These are phyloP conservation scores for Apocynum venetum DNA, from an alignment of 257 asterid species.

Conservation along the genomic window DNA sequence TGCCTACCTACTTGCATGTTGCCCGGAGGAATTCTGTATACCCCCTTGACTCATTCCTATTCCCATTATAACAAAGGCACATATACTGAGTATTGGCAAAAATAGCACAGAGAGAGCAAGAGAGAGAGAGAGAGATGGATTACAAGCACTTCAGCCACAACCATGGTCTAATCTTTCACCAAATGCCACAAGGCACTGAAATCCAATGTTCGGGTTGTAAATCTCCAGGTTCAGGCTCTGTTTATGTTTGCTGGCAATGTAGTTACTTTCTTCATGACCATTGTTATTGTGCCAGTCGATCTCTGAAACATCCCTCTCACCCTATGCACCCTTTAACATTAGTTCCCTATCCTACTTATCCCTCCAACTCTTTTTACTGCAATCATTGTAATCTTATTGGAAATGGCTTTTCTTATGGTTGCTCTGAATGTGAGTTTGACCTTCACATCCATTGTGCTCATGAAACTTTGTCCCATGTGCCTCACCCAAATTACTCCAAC, in stretches of 20 bases:
- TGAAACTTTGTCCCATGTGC: conserved; percentile 14
- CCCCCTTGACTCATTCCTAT: background rate
- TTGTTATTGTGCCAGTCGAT: conserved; percentile 51
- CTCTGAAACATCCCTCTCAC: conserved; percentile 49
- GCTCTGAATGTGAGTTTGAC: conserved; percentile 67
- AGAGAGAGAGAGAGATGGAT: conserved; percentile 29
- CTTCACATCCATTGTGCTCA: conserved; percentile 61
- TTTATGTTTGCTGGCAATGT: conserved; percentile 59
- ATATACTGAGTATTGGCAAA: background rate
- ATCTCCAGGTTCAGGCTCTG: conserved; percentile 34
- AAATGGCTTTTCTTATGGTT: conserved; percentile 47
- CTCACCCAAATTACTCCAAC: conserved; percentile 17
- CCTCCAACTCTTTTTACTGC: conserved; percentile 50
- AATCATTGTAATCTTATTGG: conserved; percentile 47
- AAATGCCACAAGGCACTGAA: conserved; percentile 38
- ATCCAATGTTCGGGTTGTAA: conserved; percentile 63
- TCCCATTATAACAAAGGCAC: background rate
- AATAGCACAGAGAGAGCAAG: no score
- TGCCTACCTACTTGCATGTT: background rate
- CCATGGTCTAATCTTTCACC: conserved; percentile 53
- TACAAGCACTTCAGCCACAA: conserved; percentile 63
- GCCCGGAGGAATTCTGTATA: background rate
- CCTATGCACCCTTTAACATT: conserved; percentile 51
- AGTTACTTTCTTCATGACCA: conserved; percentile 53
- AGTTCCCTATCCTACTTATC: conserved; percentile 55